Conservation (phyloP, 2,329 filamentous ascomycete species). For the Beauveria caledonica region DNA sequence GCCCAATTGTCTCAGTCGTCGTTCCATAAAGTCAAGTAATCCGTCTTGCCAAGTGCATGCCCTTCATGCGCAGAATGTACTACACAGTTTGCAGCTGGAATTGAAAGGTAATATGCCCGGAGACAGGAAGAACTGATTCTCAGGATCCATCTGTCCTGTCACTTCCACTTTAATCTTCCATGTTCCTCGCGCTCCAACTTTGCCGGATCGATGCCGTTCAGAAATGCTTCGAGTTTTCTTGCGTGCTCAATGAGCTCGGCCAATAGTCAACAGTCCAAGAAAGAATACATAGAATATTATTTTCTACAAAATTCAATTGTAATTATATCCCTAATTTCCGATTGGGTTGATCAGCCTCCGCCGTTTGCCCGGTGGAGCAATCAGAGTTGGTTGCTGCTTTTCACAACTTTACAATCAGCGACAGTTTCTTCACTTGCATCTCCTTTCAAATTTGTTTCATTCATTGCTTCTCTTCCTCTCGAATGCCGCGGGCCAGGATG, state of each 20-base stretch:
- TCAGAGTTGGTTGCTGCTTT: background rate
- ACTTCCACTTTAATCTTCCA: conserved; percentile 16
- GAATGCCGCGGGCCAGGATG: background rate
- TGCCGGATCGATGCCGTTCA: conserved; percentile 20
- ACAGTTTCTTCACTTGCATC: background rate
- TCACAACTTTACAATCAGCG: background rate
- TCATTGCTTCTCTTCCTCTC: background rate
- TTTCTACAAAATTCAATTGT: too few species aligned
- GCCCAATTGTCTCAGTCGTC: background rate
- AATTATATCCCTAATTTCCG: background rate
- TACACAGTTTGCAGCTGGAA: conserved; percentile 53
- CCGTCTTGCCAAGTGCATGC: conserved; percentile 50
- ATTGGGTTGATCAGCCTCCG: background rate
- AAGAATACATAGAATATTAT: too few species aligned
- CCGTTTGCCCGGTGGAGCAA: background rate
- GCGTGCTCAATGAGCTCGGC: conserved; percentile 20
- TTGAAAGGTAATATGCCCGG: conserved; percentile 49
- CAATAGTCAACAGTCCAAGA: conserved; percentile 17
- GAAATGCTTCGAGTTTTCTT: conserved; percentile 22
- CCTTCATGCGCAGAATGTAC: conserved; percentile 41
- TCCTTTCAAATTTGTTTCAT: background rate
- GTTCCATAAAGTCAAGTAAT: conserved; percentile 32
- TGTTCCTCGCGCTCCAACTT: conserved; percentile 19
- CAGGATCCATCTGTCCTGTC: conserved; percentile 18
- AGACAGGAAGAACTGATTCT: conserved; percentile 32